Evolutionary conservation across 2,329 filamentous ascomycete genomes (phyloP), one percentile per base, ranked within the genome.

Genomic region (Trichoderma oligosporum): DNA sequence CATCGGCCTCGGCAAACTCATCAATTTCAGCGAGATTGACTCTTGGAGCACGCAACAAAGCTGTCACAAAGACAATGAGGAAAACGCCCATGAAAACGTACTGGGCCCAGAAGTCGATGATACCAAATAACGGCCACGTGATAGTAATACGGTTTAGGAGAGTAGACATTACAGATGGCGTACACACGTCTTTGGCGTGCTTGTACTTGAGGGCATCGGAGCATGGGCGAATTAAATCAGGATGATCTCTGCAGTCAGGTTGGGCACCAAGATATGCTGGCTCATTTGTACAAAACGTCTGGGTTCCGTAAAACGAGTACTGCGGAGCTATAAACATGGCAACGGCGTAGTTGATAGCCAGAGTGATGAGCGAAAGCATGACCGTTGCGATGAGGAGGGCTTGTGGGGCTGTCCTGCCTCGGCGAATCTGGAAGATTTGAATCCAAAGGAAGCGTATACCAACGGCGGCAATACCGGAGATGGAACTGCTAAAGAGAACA

Each of bases 361-460:
- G 77, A 2, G 89, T 89, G 63, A 95, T 93, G 62, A 97, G 81
- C 0, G 91, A 93, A 45, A 99, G 80, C 77, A 99, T 85, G 9
- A 95, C 90, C 0, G 93, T 97, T 1, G 91, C 89, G 68, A 97
- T 85, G 54, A 99, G 83, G 6, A 99, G 80, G 1, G 93, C 94
- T 71, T 97, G 94, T 0, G 94, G 94, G 0, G 89, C 87, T 1
- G 93, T 97, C 64, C 92, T 85, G 25, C 91, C 91, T 67, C 88
- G 90, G 66, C 91, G 85, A 66, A 99, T 93, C 70, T 88, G 86
- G 81, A 97, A 97, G 67, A 99, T 85, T 58, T 83, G 87, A 65
- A 99, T 80, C 94, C 94, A 99, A 52, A 99, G 82, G 79, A 99
- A 96, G 63, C 94, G 89, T 66, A 99, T 96, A 44, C 94, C 94